Evolutionary conservation across 164 flowering plant genomes (phyloP), one percentile per base, ranked within the genome.

Genomic region (Platanus orientalis): DNA sequence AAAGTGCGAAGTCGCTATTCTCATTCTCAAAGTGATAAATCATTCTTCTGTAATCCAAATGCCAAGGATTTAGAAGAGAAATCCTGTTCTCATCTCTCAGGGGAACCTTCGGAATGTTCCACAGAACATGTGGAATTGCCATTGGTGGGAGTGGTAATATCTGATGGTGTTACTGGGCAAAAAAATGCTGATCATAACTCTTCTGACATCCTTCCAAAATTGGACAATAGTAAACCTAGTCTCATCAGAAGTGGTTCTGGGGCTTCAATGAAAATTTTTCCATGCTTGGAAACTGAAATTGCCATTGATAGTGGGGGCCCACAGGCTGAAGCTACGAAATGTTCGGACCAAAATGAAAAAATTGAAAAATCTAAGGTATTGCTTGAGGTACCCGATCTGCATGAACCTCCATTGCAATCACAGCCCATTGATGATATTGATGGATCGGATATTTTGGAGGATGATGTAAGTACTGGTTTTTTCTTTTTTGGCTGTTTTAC

Each of bases 351-450:
- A 48, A 66, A 32, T 58, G 64, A 66, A 24, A 59, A 71, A 47
- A 61, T 30, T 19, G 63, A 65, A 50, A 75, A 76, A 40, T 52
- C 55, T 13, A 59, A 42, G 44, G 70, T 61, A 44, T 50, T 39
- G 17, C 59, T 12, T 62, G 66, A 63, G 30, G 67, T 50, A 53
- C 61, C 71, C 61, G 66, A 69, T 26, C 28, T 48, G 21, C 67
- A 28, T 60, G 77, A 79, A 32, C 69, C 72, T 60, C 59, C 68
- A 20, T 53, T 60, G 25, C 73, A 70, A 10, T 72, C 76, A 66
- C 65, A 58, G 14, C 72, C 75, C 55, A 69, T 60, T 7, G 67
- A 75, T 69, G 85, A 82, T 60, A 80, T 64, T 65, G 90, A 83
- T 64, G 91, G 68, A 16, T 85, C 89, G 23, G 94, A 89, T n/a